Base-by-base conservation (phyloP, 805 yeast genomes). In the Zygosaccharomyces bailii region DNA sequence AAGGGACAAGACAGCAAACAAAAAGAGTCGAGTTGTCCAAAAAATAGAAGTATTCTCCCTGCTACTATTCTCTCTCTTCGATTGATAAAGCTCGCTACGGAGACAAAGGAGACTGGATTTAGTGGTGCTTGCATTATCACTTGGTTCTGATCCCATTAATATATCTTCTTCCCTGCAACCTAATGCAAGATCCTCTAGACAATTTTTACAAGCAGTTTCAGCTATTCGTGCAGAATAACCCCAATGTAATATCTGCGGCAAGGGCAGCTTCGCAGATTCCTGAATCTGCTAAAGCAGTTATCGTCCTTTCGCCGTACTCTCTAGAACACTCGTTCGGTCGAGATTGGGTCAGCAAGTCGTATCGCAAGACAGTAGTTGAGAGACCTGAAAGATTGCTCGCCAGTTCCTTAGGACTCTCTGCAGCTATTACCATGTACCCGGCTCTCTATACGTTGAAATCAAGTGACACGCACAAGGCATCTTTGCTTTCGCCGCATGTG, bases 341-440 rank as follows among this genome's bases (percentile, higher is more conserved):
- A 30, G 69, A 70, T 21, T 86, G 96, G 96, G 88, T 81, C 2
- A 68, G 86, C 5, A 84, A 82, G 57, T 63, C 79, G 1, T 82
- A 83, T 54, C 62, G 75, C 34, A 68, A 82, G 13, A 77, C 89
- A 0, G 82, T 86, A 27, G 91, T 86, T 19, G 96, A 86, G 63
- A 68, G 91, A 35, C 96, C 96, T 1, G 90, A 86, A 61, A 69
- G 96, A 23, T 65, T 86, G 36, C 70, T 82, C 43, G 93, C 95
- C 0, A 71, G 82, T 6, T 79, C 87, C n/a, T 68, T 86, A 46
- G 96, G 96, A 1, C 75, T 86, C 18, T 76, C 88, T 0, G 82
- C 89, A 2, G 91, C 95, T 0, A 59, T 82, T 17, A 73, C 89
- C 2, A 74, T 79, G 77, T 76, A 71, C 49, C 89, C 90, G 0